Percentiles rank a stretch among this genome's conserved stretches.
phyloP scores from a whole-genome alignment of 2,329 filamentous ascomycete species.

The Trichoderma sp. region DNA sequence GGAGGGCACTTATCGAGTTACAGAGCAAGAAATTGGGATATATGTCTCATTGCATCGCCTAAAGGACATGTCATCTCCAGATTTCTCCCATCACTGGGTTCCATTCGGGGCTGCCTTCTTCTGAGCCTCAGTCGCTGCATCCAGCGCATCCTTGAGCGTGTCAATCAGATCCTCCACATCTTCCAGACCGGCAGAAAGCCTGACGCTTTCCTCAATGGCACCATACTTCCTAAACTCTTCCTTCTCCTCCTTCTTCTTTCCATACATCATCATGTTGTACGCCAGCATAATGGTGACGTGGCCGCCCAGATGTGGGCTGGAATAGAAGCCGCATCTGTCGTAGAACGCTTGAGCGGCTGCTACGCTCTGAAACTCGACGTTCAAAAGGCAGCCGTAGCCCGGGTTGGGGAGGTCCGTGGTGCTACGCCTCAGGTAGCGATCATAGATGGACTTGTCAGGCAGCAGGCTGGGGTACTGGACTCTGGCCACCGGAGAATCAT shows the following conservation, averaged over 20 bases:
- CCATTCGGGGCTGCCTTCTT: conserved; percentile 14
- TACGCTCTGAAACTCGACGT: conserved; percentile 51
- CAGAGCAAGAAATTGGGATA: too few species aligned
- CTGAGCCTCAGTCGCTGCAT: conserved; percentile 29
- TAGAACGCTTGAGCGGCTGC: conserved; percentile 51
- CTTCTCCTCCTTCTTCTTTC: conserved; percentile 43
- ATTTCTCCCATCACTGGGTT: background rate
- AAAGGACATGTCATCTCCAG: background rate
- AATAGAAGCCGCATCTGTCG: conserved; percentile 51
- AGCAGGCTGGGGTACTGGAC: conserved; percentile 51
- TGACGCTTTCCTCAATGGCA: conserved; percentile 45
- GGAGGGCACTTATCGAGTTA: background rate
- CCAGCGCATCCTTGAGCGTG: conserved; percentile 36
- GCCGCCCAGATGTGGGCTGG: conserved; percentile 57
- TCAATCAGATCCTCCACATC: conserved; percentile 46
- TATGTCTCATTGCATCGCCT: background rate
- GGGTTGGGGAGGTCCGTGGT: conserved; percentile 51
- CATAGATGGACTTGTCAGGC: conserved; percentile 39
- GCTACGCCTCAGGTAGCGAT: conserved; percentile 42
- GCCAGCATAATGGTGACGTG: conserved; percentile 53
- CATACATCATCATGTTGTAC: conserved; percentile 51
- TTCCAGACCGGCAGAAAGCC: conserved; percentile 54
- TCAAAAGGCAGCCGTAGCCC: conserved; percentile 59
- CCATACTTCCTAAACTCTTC: conserved; percentile 45
- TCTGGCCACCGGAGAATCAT: conserved; percentile 42